These are phyloP conservation scores for Diaporthe ampelina DNA, from an alignment of 2,329 filamentous ascomycete species.

Conservation along the genomic window DNA sequence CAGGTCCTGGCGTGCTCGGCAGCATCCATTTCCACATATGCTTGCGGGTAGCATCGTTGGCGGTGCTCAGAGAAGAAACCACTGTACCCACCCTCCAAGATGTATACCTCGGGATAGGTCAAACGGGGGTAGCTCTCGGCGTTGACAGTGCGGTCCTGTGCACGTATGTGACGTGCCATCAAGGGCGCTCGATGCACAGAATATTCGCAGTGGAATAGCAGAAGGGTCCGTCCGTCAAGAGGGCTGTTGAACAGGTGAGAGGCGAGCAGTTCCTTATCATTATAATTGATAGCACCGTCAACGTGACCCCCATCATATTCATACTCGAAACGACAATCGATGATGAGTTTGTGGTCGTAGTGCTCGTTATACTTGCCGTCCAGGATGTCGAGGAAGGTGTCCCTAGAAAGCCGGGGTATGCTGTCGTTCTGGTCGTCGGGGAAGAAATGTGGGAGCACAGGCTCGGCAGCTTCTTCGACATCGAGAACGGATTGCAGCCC, in stretches of 20 bases:
- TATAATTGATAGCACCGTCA: constrained; percentile 93
- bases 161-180: constrained; percentile 94
- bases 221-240: constrained; percentile 78
- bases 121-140: constrained; percentile 87
- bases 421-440: constrained; percentile 85
- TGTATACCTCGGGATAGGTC: constrained; percentile 97
- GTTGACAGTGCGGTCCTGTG: constrained; percentile 88
- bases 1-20: constrained; percentile 93
- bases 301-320: constrained; percentile 98
- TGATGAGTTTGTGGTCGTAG: constrained; percentile 86
- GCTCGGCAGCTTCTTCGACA: constrained; percentile 81
- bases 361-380: constrained; percentile 84
- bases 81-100: constrained; percentile 96
- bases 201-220: constrained; percentile 98
- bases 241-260: constrained; percentile 80
- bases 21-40: constrained; percentile 96
- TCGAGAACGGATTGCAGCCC: constrained; percentile 84
- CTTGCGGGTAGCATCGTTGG: constrained; percentile 88
- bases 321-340: constrained; percentile 99
- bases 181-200: constrained; percentile 95
- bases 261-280: constrained; percentile 91
- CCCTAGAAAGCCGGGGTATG: constrained; percentile 87
- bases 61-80: constrained; percentile 88
- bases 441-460: constrained; percentile 86
- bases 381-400: constrained; percentile 87